phyloP scores from a whole-genome alignment of 768 basidiomycete genomes.

The Nevesoporus exiguus region DNA sequence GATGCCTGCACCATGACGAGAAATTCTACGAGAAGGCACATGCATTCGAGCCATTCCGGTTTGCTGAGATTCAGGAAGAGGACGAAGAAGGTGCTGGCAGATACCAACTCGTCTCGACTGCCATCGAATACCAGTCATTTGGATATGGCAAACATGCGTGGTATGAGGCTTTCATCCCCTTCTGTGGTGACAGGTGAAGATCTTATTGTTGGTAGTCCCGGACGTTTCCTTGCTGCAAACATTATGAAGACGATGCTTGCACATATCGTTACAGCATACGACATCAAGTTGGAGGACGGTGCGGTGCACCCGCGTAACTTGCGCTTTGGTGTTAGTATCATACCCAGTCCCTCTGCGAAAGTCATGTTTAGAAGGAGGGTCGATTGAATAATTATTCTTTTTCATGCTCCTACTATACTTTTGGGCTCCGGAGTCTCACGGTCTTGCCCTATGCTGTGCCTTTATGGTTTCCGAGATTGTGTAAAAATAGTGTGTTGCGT shows the following conservation, averaged over 20 bases:
- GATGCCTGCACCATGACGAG: neutral
- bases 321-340: neutral
- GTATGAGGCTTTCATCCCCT: neutral
- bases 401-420: neutral
- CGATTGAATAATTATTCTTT: neutral
- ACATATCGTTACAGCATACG: neutral
- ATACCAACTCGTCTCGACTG: neutral
- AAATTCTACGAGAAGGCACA: neutral
- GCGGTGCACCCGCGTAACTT: neutral
- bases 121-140: neutral
- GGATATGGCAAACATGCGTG: neutral
- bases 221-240: neutral
- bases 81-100: neutral
- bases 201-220: neutral
- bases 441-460: too few relatives aligned
- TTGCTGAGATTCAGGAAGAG: too few relatives aligned
- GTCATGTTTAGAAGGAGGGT: neutral
- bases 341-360: neutral
- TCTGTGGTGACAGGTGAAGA: neutral
- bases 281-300: slow-evolving; percentile 7
- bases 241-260: neutral
- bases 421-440: too few relatives aligned
- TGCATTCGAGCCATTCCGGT: neutral
- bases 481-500: too few relatives aligned
- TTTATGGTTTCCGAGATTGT: too few relatives aligned